phyloP scores from a whole-genome alignment of 129 eudicot species.

The Chrysanthemum makinoi region DNA sequence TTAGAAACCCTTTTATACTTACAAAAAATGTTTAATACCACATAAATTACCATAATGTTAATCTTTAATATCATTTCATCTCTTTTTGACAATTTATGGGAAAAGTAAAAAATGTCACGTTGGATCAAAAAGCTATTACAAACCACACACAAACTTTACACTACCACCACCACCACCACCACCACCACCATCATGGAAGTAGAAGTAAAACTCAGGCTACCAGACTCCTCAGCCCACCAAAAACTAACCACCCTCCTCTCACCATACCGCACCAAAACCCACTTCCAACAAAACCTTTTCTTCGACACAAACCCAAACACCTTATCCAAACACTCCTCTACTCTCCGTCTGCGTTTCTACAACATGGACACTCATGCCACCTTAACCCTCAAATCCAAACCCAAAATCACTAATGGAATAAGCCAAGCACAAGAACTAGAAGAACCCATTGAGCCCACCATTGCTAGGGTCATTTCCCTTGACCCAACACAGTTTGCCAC shows the following conservation, averaged over 20 bases:
- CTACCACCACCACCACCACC: not conserved
- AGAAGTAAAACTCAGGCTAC: conserved; percentile 82
- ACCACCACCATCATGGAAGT: conserved; percentile 49
- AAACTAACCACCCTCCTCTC: conserved; percentile 71
- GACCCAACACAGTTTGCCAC: conserved; percentile 57
- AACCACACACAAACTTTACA: conserved; percentile 12
- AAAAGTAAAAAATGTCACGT: conserved; percentile 9
- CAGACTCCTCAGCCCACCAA: conserved; percentile 58
- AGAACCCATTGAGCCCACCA: conserved; percentile 60
- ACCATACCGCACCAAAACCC: conserved; percentile 64
- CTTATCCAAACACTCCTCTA: conserved; percentile 63
- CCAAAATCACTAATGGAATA: conserved; percentile 54
- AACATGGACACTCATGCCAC: conserved; percentile 61
- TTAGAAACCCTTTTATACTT: too few species aligned
- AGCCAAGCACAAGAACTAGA: conserved; percentile 69
- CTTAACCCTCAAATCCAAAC: conserved; percentile 70
- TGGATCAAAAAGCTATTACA: conserved; percentile 6
- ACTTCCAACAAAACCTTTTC: conserved; percentile 77
- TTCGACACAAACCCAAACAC: conserved; percentile 61
- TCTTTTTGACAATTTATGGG: too few species aligned
- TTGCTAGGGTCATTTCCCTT: conserved; percentile 57
- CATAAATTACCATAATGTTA: too few species aligned
- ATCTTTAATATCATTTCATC: too few species aligned
- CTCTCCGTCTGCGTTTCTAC: conserved; percentile 95
- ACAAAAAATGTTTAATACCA: too few species aligned